Base-by-base conservation (phyloP, 2,329 filamentous ascomycete species). In the Xylariaceae sp. region DNA sequence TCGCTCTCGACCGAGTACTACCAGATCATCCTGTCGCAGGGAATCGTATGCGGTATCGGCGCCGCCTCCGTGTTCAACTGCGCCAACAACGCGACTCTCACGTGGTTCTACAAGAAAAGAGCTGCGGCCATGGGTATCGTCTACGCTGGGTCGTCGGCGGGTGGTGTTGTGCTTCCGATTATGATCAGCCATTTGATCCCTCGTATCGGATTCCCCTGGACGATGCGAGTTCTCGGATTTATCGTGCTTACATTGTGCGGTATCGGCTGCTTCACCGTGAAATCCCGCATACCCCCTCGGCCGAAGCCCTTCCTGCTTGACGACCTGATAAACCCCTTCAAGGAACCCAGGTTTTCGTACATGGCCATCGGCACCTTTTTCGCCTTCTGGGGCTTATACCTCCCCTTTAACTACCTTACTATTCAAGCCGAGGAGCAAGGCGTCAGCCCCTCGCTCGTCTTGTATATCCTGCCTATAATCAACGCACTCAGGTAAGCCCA, bases 111-210 rank as follows among this genome's bases (percentile, higher is more conserved):
- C 23, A 53, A 11, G 35, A 17, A 57, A 11, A 58, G 62, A n/a
- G 62, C 62, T 37, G 55, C 60, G 2, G 62, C 62, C 1, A 45
- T 64, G 6, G 62, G 62, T 2, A 59, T 64, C 8, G 62, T 64
- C 3, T 76, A 78, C 0, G 73, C 77, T 2, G 81, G 81, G 3
- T 78, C 77, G 1, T 79, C 77, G 4, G 63, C 82, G 2, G 81
- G 80, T 7, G 81, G 81, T 23, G 70, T 75, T 51, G 76, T 82
- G 1, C 82, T 88, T 61, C 71, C 87, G 54, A 83, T 88, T 60
- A 75, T 88, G 47, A 76, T 75, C 34, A 72, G 84, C 63, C 74
- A 85, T 57, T 71, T 79, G 39, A 76, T 85, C 61, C 60, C 61
- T 8, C 52, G 18, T 2, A 64, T 75, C 60, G 75, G 75, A 51